Evolutionary conservation across 1,139 yeast genomes (phyloP).

Genomic region (Protomyces inundatus): DNA sequence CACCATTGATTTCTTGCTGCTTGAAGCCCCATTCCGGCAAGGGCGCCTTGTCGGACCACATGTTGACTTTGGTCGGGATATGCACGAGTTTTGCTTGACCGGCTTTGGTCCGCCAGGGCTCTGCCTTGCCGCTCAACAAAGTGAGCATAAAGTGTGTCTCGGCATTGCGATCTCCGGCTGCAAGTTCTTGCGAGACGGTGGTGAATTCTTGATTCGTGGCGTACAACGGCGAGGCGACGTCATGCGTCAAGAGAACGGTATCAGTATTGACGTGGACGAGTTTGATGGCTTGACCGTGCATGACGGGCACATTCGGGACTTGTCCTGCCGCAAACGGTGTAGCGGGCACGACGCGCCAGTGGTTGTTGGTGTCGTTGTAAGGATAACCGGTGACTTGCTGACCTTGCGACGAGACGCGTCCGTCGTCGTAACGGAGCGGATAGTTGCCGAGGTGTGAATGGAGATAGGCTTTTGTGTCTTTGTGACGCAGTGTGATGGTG

Average conservation of each 20-base stretch:
- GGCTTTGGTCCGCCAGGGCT: slow-evolving; percentile 61
- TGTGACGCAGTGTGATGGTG: slow-evolving; percentile 67
- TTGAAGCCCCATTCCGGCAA: slow-evolving; percentile 92
- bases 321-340: slow-evolving; percentile 43
- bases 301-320: slow-evolving; percentile 47
- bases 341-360: slow-evolving; percentile 82
- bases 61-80: slow-evolving; percentile 79
- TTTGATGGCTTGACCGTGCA: slow-evolving; percentile 64
- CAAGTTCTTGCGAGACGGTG: slow-evolving; percentile 57
- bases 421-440: slow-evolving; percentile 93
- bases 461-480: slow-evolving; percentile 64
- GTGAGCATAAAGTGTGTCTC: slow-evolving; percentile 77
- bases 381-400: slow-evolving; percentile 83
- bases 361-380: slow-evolving; percentile 59
- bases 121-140: slow-evolving; percentile 50
- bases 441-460: slow-evolving; percentile 73
- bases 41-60: slow-evolving; percentile 82
- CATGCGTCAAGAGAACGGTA: slow-evolving; percentile 78
- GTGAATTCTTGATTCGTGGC: slow-evolving; percentile 92
- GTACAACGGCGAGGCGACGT: slow-evolving; percentile 91
- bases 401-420: slow-evolving; percentile 89
- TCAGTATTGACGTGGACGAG: slow-evolving; percentile 77
- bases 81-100: slow-evolving; percentile 68
- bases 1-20: slow-evolving; percentile 93
- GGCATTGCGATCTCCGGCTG: slow-evolving; percentile 54